A percentile compares a stretch with the other conserved stretches of the same genome.
Conservation (phyloP, 2,329 filamentous ascomycete species). For the Pseudocercospora musae region DNA sequence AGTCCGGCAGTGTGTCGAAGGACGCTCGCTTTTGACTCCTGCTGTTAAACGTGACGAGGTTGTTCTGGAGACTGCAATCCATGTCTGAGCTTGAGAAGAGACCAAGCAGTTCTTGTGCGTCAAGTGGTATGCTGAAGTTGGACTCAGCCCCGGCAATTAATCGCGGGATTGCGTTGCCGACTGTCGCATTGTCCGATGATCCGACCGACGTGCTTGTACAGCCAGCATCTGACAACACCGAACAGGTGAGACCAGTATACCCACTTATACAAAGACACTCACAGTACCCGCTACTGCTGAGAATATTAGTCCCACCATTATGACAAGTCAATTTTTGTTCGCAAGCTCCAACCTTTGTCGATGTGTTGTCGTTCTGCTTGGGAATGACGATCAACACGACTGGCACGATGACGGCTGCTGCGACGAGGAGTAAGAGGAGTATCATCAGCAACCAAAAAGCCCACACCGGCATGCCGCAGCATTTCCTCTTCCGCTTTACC, state of each 20-base stretch:
- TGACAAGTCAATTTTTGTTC: conserved; percentile 61
- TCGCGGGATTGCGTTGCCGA: conserved; percentile 74
- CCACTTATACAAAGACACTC: conserved; percentile 87
- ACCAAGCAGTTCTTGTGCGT: conserved; percentile 65
- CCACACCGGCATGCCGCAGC: conserved; percentile 82
- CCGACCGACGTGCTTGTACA: conserved; percentile 54
- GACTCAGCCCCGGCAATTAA: conserved; percentile 62
- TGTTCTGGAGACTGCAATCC: conserved; percentile 81
- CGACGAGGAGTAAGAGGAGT: conserved; percentile 67
- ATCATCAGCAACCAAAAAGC: conserved; percentile 66
- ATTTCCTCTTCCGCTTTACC: conserved; percentile 53
- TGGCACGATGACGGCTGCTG: conserved; percentile 79
- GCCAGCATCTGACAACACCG: conserved; percentile 47
- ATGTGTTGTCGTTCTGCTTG: conserved; percentile 39
- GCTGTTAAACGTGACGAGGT: conserved; percentile 79
- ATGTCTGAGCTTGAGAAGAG: conserved; percentile 73
- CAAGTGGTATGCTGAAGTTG: conserved; percentile 75
- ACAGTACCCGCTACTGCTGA: conserved; percentile 60
- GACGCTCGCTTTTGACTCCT: conserved; percentile 25
- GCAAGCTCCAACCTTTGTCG: conserved; percentile 51
- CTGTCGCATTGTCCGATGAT: conserved; percentile 64
- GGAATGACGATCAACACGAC: conserved; percentile 60
- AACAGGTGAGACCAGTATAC: conserved; percentile 67
- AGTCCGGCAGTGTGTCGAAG: background rate
- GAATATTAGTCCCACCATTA: conserved; percentile 76